phyloP scores from a whole-genome alignment of 805 yeast genomes.

The Saturnispora hagleri region DNA sequence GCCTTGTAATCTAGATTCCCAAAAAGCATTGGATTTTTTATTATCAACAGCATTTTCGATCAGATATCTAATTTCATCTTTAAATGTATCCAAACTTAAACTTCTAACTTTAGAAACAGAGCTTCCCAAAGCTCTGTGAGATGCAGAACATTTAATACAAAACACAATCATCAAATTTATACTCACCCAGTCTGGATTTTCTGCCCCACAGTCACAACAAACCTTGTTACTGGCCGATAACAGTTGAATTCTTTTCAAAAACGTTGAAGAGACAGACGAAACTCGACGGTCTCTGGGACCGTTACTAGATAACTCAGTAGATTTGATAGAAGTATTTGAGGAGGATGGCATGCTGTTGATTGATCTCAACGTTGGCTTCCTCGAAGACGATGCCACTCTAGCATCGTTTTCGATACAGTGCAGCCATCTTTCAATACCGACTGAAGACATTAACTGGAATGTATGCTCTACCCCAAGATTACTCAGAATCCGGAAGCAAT shows the following conservation, averaged over 20 bases:
- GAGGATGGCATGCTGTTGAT: not conserved
- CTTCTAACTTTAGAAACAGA: slow-evolving; percentile 74
- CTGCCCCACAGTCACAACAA: slow-evolving; percentile 76
- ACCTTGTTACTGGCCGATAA: slow-evolving; percentile 44
- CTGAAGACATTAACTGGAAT: slow-evolving; percentile 65
- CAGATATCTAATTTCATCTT: slow-evolving; percentile 49
- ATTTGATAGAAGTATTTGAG: slow-evolving; percentile 1
- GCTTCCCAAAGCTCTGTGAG: slow-evolving; percentile 81
- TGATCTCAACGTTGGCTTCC: not conserved
- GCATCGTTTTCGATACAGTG: slow-evolving; percentile 26
- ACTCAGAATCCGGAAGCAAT: slow-evolving; percentile 70
- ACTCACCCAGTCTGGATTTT: slow-evolving; percentile 73
- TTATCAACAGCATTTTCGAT: slow-evolving; percentile 44
- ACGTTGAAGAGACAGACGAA: slow-evolving; percentile 27
- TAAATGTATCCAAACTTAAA: slow-evolving; percentile 61
- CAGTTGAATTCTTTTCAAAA: slow-evolving; percentile 31
- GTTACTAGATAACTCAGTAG: not conserved
- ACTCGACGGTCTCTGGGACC: slow-evolving; percentile 22
- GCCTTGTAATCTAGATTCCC: slow-evolving; percentile 38
- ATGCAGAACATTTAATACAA: slow-evolving; percentile 80
- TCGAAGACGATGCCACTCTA: not conserved
- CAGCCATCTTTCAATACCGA: slow-evolving; percentile 64
- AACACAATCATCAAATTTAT: slow-evolving; percentile 60
- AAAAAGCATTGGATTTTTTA: slow-evolving; percentile 43
- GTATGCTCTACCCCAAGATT: slow-evolving; percentile 56